Percentiles rank a stretch among this genome's conserved stretches.
These are phyloP conservation scores for Pseudoneurospora amorphoporcata DNA, from an alignment of 495 filamentous ascomycete species.

Conservation along the genomic window DNA sequence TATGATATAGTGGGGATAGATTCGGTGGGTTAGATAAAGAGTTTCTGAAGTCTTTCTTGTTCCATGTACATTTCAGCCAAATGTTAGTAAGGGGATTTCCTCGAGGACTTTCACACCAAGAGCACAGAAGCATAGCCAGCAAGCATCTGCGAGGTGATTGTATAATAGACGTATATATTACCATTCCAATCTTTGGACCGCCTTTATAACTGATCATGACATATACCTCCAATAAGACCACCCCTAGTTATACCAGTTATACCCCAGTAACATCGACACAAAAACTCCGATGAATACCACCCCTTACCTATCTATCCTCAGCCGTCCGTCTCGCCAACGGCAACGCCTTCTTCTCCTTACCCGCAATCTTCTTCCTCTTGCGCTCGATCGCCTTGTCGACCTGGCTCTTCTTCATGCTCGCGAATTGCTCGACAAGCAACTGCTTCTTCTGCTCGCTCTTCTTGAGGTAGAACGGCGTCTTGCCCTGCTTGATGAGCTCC, in stretches of 20 bases:
- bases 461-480: slow-evolving; percentile 91
- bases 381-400: slow-evolving; percentile 70
- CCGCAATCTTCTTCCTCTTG: slow-evolving; percentile 70
- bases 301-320: slow-evolving; percentile 9
- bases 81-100: not conserved
- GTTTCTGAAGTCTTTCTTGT: not conserved
- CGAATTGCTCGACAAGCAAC: slow-evolving; percentile 66
- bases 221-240: not conserved
- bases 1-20: slow-evolving; percentile 4
- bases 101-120: not conserved
- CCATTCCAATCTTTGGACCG: not conserved
- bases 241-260: not conserved
- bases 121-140: not conserved
- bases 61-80: not conserved
- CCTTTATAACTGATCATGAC: not conserved
- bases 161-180: not conserved
- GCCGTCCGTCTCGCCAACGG: slow-evolving; percentile 50
- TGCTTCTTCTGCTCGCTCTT: slow-evolving; percentile 79
- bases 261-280: not conserved
- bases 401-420: slow-evolving; percentile 70
- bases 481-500: slow-evolving; percentile 71
- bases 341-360: slow-evolving; percentile 73
- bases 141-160: not conserved
- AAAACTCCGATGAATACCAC: not conserved
- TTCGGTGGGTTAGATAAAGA: not conserved